Conservation (phyloP, 2,329 filamentous ascomycete species). For the Aspergillus ruber region DNA sequence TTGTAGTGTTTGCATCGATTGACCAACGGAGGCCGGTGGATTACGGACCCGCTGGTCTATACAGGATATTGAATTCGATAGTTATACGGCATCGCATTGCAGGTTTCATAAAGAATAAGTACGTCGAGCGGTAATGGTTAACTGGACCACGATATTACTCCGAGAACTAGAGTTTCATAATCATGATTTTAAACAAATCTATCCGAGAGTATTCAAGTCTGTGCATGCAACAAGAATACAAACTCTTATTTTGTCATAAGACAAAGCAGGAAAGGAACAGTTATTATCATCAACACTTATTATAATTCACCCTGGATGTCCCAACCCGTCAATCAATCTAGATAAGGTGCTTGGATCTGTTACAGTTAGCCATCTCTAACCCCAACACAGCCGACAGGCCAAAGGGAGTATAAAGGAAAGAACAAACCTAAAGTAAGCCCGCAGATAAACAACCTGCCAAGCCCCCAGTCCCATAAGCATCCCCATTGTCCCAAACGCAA, state of each 20-base stretch:
- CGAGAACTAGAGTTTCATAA: no score
- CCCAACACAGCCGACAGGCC: not conserved
- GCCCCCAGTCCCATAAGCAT: conserved; percentile 81
- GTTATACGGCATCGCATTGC: no score
- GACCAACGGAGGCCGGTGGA: conserved; percentile 8
- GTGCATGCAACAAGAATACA: no score
- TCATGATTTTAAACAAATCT: no score
- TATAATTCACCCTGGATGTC: not conserved
- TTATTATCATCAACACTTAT: not conserved
- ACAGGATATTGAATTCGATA: no score
- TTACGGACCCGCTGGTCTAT: conserved; percentile 4
- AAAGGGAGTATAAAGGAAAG: no score
- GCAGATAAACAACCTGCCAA: conserved; percentile 97
- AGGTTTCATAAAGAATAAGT: no score
- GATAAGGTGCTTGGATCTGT: conserved; percentile 63
- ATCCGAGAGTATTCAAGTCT: no score
- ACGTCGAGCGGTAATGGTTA: no score
- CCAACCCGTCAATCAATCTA: conserved; percentile 28
- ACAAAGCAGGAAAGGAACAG: not conserved
- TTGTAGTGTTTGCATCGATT: conserved; percentile 30
- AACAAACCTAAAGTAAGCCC: conserved; percentile 83
- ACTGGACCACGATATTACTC: no score
- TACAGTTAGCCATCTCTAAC: conserved; percentile 2
- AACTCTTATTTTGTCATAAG: not conserved
- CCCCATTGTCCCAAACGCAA: conserved; percentile 87